Percentiles rank a stretch among this genome's conserved stretches.
These are phyloP conservation scores for Salpingoeca rosetta DNA, from an alignment of 78 protist genomes.

Conservation along the genomic window DNA sequence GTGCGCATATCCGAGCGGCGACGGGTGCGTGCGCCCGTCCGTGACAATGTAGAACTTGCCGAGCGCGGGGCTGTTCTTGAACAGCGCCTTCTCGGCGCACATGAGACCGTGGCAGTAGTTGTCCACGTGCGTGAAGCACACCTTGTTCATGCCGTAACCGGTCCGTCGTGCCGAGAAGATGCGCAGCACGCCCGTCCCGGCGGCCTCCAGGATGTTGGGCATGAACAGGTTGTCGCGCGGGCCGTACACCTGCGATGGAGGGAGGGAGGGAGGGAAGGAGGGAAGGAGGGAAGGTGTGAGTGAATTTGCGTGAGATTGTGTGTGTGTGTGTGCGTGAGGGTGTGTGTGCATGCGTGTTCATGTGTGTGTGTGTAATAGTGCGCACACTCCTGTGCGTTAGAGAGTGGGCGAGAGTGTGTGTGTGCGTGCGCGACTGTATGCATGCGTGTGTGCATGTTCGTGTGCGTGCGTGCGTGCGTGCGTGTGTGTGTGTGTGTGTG, in stretches of 20 bases:
- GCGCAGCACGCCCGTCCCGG: constrained; percentile 43
- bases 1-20: not conserved
- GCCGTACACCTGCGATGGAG: constrained; percentile 61
- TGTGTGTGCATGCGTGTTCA: no score
- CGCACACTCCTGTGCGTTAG: no score
- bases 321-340: no score
- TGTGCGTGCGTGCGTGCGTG: no score
- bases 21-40: constrained; percentile 43
- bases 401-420: no score
- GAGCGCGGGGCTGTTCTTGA: constrained; percentile 20
- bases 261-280: constrained; percentile 29
- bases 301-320: no score
- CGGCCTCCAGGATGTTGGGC: constrained; percentile 52
- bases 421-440: no score
- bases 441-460: no score
- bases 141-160: constrained; percentile 37
- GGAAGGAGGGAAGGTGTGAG: not conserved
- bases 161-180: constrained; percentile 10
- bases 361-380: no score
- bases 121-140: constrained; percentile 58
- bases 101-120: constrained; percentile 62
- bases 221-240: constrained; percentile 60
- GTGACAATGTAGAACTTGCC: constrained; percentile 54
- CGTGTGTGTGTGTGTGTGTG: no score
- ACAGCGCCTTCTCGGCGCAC: constrained; percentile 33